phyloP scores from a whole-genome alignment of 2,329 filamentous ascomycete species.

The Fulvia fulva region DNA sequence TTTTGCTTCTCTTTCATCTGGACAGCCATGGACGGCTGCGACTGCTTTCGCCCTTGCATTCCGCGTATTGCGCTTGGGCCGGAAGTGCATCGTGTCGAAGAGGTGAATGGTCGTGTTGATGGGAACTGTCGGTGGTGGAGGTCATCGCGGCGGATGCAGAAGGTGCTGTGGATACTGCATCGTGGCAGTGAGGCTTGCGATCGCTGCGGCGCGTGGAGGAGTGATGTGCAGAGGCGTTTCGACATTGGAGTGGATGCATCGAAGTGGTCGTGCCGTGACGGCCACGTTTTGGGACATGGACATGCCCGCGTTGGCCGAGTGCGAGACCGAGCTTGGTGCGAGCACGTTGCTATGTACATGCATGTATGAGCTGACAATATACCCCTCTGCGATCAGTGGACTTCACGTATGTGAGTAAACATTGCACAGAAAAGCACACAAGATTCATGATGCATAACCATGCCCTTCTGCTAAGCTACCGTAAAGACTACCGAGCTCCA shows the following conservation, averaged over 20 bases:
- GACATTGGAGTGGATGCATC: constrained; percentile 14
- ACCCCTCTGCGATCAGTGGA: no score
- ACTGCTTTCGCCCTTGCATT: constrained; percentile 16
- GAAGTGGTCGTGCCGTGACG: neutral
- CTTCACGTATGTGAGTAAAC: no score
- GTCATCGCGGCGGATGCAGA: constrained; percentile 12
- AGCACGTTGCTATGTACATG: no score
- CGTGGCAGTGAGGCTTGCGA: constrained; percentile 5
- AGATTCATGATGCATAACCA: neutral
- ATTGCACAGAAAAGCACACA: no score
- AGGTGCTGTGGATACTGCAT: constrained; percentile 9
- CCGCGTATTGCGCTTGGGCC: constrained; percentile 5
- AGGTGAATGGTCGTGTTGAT: constrained; percentile 18
- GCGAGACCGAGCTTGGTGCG: neutral
- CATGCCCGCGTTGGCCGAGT: neutral
- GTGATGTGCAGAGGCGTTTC: constrained; percentile 21
- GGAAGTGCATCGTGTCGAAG: constrained; percentile 7
- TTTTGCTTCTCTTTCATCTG: constrained; percentile 32
- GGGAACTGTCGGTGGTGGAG: neutral
- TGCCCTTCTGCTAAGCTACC: neutral
- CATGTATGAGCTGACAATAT: no score
- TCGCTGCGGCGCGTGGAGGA: constrained; percentile 14
- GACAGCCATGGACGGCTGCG: constrained; percentile 40
- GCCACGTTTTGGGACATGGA: neutral
- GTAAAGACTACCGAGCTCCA: constrained; percentile 1